These are phyloP conservation scores for Helichrysum umbraculigerum DNA, from an alignment of 129 eudicot genomes.

Conservation along the genomic window DNA sequence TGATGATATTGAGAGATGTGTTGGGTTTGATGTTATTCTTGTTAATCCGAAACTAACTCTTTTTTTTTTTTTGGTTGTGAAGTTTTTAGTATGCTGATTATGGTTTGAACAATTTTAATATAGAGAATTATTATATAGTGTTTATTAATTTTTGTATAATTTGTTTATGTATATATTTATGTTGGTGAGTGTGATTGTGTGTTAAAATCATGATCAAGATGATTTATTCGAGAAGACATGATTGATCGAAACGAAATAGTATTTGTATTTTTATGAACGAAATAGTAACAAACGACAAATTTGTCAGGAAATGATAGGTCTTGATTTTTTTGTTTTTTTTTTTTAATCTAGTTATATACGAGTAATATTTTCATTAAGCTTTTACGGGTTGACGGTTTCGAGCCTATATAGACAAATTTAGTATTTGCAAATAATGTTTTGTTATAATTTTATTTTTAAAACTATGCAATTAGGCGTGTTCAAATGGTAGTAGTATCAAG, in stretches of 20 bases:
- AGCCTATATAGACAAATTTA: too few relatives aligned
- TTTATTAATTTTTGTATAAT: too few relatives aligned
- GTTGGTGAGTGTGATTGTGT: neutral
- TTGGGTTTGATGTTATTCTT: constrained; percentile 33
- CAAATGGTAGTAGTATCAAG: too few relatives aligned
- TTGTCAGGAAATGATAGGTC: neutral
- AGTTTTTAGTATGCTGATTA: constrained; percentile 34
- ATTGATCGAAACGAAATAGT: neutral
- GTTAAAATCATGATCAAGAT: too few relatives aligned
- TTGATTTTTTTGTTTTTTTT: too few relatives aligned
- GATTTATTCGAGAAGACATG: neutral
- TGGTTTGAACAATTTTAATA: constrained; percentile 16
- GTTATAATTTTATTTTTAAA: too few relatives aligned
- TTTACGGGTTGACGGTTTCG: too few relatives aligned
- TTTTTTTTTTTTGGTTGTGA: constrained; percentile 11
- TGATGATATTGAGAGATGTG: constrained; percentile 31
- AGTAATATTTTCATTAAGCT: too few relatives aligned
- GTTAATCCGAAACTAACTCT: constrained; percentile 40
- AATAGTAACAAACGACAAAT: neutral
- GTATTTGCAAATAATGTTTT: too few relatives aligned
- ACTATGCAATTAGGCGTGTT: too few relatives aligned
- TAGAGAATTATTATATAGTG: neutral
- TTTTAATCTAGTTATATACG: too few relatives aligned
- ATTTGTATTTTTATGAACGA: neutral
- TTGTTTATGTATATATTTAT: too few relatives aligned